phyloP scores from a whole-genome alignment of 768 basidiomycete genomes.

The Lentinula lateritia region DNA sequence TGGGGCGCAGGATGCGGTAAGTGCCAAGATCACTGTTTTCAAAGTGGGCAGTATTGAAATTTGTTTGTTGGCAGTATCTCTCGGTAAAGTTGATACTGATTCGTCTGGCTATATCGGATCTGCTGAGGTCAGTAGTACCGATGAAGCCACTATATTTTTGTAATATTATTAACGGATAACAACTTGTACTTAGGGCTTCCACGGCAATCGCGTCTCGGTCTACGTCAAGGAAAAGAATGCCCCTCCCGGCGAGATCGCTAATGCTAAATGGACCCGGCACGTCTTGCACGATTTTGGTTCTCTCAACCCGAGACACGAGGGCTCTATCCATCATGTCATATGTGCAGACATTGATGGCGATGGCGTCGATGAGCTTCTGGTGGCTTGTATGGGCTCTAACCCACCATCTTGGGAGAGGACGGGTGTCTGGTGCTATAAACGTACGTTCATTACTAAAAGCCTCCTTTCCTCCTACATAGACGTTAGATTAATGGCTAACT shows the following conservation, averaged over 20 bases:
- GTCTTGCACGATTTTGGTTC: slow-evolving; percentile 19
- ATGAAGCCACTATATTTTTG: neutral
- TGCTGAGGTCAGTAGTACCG: neutral
- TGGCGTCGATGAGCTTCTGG: slow-evolving; percentile 12
- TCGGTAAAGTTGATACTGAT: neutral
- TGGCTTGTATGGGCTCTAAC: slow-evolving; percentile 17
- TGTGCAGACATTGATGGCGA: slow-evolving; percentile 4
- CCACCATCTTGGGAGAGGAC: neutral
- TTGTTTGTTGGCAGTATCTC: neutral
- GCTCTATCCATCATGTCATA: slow-evolving; percentile 16
- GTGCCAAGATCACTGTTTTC: neutral
- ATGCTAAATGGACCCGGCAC: slow-evolving; percentile 13
- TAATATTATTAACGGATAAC: too few relatives aligned
- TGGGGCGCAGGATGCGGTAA: neutral
- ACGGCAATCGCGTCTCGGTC: neutral
- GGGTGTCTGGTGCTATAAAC: slow-evolving; percentile 2
- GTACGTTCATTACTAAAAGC: neutral
- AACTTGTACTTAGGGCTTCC: neutral
- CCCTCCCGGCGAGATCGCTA: neutral
- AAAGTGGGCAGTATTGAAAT: neutral
- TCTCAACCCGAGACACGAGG: slow-evolving; percentile 11
- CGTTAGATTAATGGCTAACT: neutral
- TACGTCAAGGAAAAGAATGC: neutral
- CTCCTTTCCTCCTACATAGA: too few relatives aligned
- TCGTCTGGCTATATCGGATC: neutral